These are phyloP conservation scores for Kazachstania bromeliacearum DNA, from an alignment of 805 yeast species.

Conservation along the genomic window DNA sequence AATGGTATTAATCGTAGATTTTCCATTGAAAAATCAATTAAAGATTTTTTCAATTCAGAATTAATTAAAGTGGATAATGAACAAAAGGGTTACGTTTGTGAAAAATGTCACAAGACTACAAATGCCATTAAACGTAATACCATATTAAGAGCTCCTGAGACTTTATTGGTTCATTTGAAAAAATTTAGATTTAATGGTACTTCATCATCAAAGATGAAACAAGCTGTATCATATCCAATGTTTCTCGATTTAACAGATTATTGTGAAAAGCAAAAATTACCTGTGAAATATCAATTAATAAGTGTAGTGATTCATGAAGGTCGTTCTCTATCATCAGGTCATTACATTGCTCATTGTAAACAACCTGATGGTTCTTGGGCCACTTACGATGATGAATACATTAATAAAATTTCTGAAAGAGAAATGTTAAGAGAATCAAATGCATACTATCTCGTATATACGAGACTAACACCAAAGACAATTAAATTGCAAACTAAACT, in stretches of 20 bases:
- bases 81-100: constrained; percentile 79
- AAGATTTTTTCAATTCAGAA: constrained; percentile 79
- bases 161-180: constrained; percentile 77
- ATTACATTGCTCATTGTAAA: constrained; percentile 80
- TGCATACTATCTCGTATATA: constrained; percentile 84
- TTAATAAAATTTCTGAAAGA: constrained; percentile 60
- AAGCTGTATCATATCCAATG: constrained; percentile 73
- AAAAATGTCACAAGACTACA: constrained; percentile 68
- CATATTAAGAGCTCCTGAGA: constrained; percentile 79
- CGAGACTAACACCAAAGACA: constrained; percentile 56
- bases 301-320: constrained; percentile 94
- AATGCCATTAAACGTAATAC: constrained; percentile 68
- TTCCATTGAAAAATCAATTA: constrained; percentile 64
- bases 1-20: constrained; percentile 31
- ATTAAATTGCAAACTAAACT: constrained; percentile 11
- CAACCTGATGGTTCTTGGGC: constrained; percentile 93
- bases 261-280: constrained; percentile 32
- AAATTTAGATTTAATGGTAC: constrained; percentile 82
- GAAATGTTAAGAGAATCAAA: constrained; percentile 74
- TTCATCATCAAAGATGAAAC: constrained; percentile 76
- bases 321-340: constrained; percentile 84
- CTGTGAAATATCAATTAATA: constrained; percentile 58
- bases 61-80: constrained; percentile 60
- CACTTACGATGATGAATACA: constrained; percentile 87
- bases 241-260: constrained; percentile 63